These are phyloP conservation scores for Cardamine occulta DNA, from an alignment of 345 rosid species.

Conservation along the genomic window DNA sequence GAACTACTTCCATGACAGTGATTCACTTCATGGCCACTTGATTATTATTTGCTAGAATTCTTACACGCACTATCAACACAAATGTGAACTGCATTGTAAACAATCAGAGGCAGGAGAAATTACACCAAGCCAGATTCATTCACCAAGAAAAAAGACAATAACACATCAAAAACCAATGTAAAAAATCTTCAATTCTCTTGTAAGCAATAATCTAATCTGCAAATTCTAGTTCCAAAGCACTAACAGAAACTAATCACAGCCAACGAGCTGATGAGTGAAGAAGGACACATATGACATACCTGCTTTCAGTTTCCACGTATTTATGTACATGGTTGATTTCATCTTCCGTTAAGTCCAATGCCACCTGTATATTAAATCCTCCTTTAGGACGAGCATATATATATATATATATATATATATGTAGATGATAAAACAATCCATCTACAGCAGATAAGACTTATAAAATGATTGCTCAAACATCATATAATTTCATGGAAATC, in stretches of 20 bases:
- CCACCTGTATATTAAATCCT: conserved; percentile 52
- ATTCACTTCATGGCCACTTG: background rate
- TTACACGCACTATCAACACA: background rate
- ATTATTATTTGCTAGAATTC: background rate
- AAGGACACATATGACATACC: conserved; percentile 56
- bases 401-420: no score
- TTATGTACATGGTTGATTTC: conserved; percentile 58
- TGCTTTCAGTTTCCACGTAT: conserved; percentile 57
- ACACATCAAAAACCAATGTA: conserved; percentile 1
- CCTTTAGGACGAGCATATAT: conserved; percentile 1
- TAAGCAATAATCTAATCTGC: conserved; percentile 6
- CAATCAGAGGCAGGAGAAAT: background rate
- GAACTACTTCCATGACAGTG: conserved; percentile 9
- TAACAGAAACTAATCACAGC: conserved; percentile 3
- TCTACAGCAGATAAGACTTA: background rate
- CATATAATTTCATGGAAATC: background rate
- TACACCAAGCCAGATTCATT: background rate
- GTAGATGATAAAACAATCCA: conserved; percentile 1
- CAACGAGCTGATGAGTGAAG: conserved; percentile 18
- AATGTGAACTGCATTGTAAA: background rate
- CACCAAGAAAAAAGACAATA: background rate
- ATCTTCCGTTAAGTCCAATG: conserved; percentile 77
- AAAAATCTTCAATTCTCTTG: no score
- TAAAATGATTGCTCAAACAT: background rate
- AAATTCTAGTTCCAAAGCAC: background rate